Evolutionary conservation across 345 rosid species (phyloP), one percentile per base, ranked within the genome.

Genomic region (Citrus sp.): DNA sequence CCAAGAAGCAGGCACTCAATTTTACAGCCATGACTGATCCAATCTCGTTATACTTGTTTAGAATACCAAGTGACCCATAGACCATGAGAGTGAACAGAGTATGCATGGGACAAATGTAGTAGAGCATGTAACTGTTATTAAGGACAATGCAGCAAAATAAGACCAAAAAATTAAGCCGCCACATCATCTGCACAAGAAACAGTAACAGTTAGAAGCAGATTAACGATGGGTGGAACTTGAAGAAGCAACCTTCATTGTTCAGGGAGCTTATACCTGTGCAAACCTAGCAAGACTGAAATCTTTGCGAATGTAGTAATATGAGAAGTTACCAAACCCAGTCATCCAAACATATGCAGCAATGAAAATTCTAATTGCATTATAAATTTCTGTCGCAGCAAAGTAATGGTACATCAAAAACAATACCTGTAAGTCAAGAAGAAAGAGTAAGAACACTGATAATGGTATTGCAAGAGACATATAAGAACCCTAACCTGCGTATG

Each of bases 261-360:
- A 46, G 38, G 66, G 70, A 78, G 49, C 18, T 79, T 77, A 70
- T 87, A 96, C 99, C 97, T 96, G 99, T 28, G 97, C 97, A 88
- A 96, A 96, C 90, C 99, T 89, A 54, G 89, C 84, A 85, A 92
- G 88, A 79, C 99, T 91, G 80, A 94, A 96, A 88, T 96, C 99
- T 85, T 96, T 96, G 80, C 99, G 99, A 76, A 96, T 82, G 74
- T 96, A 96, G 81, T 96, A 96, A 82, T 94, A 94, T n/a, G 99
- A 96, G 85, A 96, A 96, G 82, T 94, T 94, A 74, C 98, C 99
- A 81, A 96, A 96, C 77, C 99, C 99, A 88, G 99, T 96, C 99
- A 96, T 96, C 99, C 99, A 96, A 77, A 96, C 99, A 88, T 96
- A 96, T 61, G 94, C 93, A 55, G 99, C 99, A 87, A 96, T 96